Percentiles rank a stretch among this genome's conserved stretches.
Evolutionary conservation across 2,329 filamentous ascomycete genomes (phyloP).

Genomic region (Zasmidium citrigriseum): DNA sequence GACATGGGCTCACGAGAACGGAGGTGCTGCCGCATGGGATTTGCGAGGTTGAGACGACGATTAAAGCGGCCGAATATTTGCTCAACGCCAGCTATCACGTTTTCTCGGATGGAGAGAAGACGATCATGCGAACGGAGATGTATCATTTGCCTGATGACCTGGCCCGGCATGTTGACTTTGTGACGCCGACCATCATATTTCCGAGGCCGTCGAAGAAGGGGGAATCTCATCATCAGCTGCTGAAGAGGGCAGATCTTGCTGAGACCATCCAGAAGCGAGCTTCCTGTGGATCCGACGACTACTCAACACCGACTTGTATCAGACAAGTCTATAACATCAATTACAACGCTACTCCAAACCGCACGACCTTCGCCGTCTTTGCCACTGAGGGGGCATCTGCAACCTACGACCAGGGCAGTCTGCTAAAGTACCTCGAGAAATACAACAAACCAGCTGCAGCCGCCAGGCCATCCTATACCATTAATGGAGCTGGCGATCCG

Average conservation of each 20-base stretch:
- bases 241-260: neutral
- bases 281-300: conserved; percentile 17
- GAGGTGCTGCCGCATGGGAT: conserved; percentile 13
- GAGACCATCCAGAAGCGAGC: conserved; percentile 7
- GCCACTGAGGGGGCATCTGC: conserved; percentile 26
- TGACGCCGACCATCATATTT: conserved; percentile 25
- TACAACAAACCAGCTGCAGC: conserved; percentile 25
- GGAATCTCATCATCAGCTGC: neutral
- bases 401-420: conserved; percentile 17
- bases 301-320: conserved; percentile 24
- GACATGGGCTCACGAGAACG: conserved; percentile 14
- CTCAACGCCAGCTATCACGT: conserved; percentile 25
- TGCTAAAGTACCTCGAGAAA: conserved; percentile 20
- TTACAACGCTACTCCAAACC: conserved; percentile 23
- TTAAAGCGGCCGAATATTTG: conserved; percentile 20
- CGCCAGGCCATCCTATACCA: conserved; percentile 16
- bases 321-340: conserved; percentile 26
- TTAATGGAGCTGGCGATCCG: conserved; percentile 24
- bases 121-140: conserved; percentile 20
- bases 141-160: conserved; percentile 21
- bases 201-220: conserved; percentile 8
- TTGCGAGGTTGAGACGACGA: conserved; percentile 24
- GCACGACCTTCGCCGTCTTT: conserved; percentile 28
- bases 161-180: conserved; percentile 19
- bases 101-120: conserved; percentile 17